Conservation (phyloP, 2,329 filamentous ascomycete genomes). For the Colletotrichum spinosum region DNA sequence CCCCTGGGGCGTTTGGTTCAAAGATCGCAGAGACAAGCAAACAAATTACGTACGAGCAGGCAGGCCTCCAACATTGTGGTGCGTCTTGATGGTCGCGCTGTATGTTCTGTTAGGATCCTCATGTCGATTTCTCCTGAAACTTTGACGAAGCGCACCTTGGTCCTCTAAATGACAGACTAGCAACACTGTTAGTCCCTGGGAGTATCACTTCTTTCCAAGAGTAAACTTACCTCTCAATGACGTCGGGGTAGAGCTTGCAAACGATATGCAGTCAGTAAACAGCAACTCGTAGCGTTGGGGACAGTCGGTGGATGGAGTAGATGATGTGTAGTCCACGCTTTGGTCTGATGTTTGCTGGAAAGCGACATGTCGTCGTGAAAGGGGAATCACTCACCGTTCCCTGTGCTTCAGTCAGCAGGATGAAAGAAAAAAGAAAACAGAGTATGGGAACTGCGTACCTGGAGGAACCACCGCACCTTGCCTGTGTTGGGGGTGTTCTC, state of each 20-base stretch:
- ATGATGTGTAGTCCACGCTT: too few species aligned
- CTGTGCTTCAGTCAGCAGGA: too few species aligned
- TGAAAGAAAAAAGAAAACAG: too few species aligned
- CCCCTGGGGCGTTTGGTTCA: not conserved
- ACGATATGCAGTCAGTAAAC: not conserved
- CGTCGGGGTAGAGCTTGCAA: constrained; percentile 39
- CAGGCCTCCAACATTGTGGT: constrained; percentile 59
- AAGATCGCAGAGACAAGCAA: not conserved
- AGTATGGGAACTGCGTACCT: not conserved
- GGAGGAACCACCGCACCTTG: constrained; percentile 86
- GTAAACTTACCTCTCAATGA: constrained; percentile 55
- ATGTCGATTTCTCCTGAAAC: not conserved
- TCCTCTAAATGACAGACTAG: not conserved
- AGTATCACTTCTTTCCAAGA: not conserved
- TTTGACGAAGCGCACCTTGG: constrained; percentile 11
- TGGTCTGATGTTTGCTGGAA: too few species aligned
- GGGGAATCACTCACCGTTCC: constrained; percentile 60
- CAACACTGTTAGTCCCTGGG: not conserved
- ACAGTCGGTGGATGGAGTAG: too few species aligned
- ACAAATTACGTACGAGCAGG: constrained; percentile 42
- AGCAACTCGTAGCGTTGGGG: not conserved
- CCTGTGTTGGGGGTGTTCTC: constrained; percentile 75
- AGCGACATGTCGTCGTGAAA: not conserved
- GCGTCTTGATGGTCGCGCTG: constrained; percentile 61
- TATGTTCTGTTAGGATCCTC: not conserved